Evolutionary conservation across 768 basidiomycete species (phyloP).

Genomic region (Serendipita sp.): DNA sequence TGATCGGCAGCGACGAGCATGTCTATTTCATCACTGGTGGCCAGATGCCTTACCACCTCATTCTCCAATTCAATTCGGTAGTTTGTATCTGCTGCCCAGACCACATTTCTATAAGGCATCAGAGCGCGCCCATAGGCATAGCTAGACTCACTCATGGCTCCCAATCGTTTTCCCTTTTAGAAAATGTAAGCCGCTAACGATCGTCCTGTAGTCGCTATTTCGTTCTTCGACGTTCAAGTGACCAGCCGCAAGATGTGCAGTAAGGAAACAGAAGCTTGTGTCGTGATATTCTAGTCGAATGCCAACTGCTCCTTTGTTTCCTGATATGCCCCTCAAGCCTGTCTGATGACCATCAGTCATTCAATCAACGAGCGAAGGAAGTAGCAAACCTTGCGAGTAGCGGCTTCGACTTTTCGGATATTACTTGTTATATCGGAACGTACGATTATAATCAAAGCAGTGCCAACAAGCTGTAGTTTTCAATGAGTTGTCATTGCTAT

Average conservation of each 20-base stretch:
- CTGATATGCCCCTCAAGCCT: slow-evolving; percentile 85
- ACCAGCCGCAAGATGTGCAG: slow-evolving; percentile 93
- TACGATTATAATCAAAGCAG: slow-evolving; percentile 74
- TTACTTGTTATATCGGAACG: slow-evolving; percentile 58
- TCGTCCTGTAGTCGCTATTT: slow-evolving; percentile 83
- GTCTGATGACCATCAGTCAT: slow-evolving; percentile 30
- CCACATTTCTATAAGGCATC: slow-evolving; percentile 49
- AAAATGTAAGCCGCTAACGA: slow-evolving; percentile 70
- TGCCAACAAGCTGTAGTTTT: slow-evolving; percentile 67
- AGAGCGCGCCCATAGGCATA: not conserved
- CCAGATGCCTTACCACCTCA: slow-evolving; percentile 55
- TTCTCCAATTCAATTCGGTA: slow-evolving; percentile 86
- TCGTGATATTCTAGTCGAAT: slow-evolving; percentile 86
- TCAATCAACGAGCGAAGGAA: not conserved
- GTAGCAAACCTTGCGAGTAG: slow-evolving; percentile 70
- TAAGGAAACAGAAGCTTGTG: slow-evolving; percentile 86
- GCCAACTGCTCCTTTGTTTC: slow-evolving; percentile 92
- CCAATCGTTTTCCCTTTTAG: slow-evolving; percentile 74
- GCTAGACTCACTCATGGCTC: slow-evolving; percentile 64
- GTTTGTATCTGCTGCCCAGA: slow-evolving; percentile 93
- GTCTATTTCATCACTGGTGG: slow-evolving; percentile 49
- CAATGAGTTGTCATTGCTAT: slow-evolving; percentile 4
- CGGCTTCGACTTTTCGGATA: slow-evolving; percentile 83
- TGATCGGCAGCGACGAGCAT: slow-evolving; percentile 71
- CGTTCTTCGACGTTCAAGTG: slow-evolving; percentile 79